phyloP scores from a whole-genome alignment of 208 protist species.

The Trypanosoma brucei region DNA sequence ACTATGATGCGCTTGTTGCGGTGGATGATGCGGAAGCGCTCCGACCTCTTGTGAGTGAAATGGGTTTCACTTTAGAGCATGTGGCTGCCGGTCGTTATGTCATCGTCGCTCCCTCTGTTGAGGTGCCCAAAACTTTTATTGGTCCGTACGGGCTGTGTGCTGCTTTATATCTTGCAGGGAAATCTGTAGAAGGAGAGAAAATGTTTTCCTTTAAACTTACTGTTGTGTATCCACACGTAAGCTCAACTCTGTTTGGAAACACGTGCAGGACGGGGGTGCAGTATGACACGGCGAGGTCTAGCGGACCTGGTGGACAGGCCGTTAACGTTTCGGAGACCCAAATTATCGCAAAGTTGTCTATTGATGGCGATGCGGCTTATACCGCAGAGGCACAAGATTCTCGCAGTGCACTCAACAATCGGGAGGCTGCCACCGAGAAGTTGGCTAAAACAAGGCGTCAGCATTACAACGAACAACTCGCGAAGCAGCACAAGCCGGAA shows the following conservation, averaged over 20 bases:
- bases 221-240: conserved; percentile 47
- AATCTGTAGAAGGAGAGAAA: not conserved
- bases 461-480: conserved; percentile 73
- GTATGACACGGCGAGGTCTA: conserved; percentile 77
- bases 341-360: conserved; percentile 69
- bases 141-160: conserved; percentile 58
- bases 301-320: conserved; percentile 85
- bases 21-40: conserved; percentile 27
- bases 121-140: conserved; percentile 12
- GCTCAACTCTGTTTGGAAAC: conserved; percentile 50
- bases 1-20: conserved; percentile 66
- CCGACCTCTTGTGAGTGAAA: conserved; percentile 11
- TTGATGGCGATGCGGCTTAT: conserved; percentile 69
- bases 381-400: conserved; percentile 82
- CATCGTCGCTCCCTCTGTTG: conserved; percentile 20
- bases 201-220: conserved; percentile 32
- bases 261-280: conserved; percentile 30
- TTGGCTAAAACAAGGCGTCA: conserved; percentile 41
- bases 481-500: conserved; percentile 41
- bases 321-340: conserved; percentile 87
- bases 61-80: conserved; percentile 33
- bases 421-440: conserved; percentile 65
- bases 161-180: conserved; percentile 29
- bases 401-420: conserved; percentile 77
- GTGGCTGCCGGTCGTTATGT: conserved; percentile 24